Conservation (phyloP, 1,139 yeast genomes). For the Candida sanyaensis region DNA sequence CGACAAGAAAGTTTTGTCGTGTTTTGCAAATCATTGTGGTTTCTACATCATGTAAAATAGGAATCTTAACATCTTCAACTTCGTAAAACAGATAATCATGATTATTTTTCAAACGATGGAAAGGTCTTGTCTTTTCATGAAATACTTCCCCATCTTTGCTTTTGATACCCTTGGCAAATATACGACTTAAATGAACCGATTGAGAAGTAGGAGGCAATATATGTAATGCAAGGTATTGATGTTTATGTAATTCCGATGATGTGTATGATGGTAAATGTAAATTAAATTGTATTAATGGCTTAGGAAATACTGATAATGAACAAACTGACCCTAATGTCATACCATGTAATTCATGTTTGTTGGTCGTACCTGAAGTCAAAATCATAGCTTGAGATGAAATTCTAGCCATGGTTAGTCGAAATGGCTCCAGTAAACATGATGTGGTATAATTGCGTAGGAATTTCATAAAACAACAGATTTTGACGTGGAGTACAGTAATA, state of each 20-base stretch:
- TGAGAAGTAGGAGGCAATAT: slow-evolving; percentile 58
- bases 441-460: slow-evolving; percentile 3
- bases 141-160: slow-evolving; percentile 39
- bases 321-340: slow-evolving; percentile 82
- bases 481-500: not conserved
- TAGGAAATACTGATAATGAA: slow-evolving; percentile 72
- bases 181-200: slow-evolving; percentile 55
- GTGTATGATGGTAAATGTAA: slow-evolving; percentile 83
- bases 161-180: slow-evolving; percentile 62
- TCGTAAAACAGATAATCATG: slow-evolving; percentile 14
- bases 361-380: slow-evolving; percentile 21
- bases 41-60: slow-evolving; percentile 61
- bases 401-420: slow-evolving; percentile 40
- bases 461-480: not conserved
- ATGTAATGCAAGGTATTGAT: slow-evolving; percentile 67
- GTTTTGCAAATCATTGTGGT: slow-evolving; percentile 66
- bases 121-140: slow-evolving; percentile 55
- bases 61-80: slow-evolving; percentile 43
- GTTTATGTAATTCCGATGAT: slow-evolving; percentile 58
- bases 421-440: slow-evolving; percentile 14
- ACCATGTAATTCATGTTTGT: slow-evolving; percentile 50
- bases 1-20: slow-evolving; percentile 55
- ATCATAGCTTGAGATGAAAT: slow-evolving; percentile 49
- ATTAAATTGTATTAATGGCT: slow-evolving; percentile 77
- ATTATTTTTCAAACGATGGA: slow-evolving; percentile 26